Percentiles rank a stretch among this genome's conserved stretches.
phyloP scores from a whole-genome alignment of 2,329 filamentous ascomycete species.

The Emmonsia crescens region DNA sequence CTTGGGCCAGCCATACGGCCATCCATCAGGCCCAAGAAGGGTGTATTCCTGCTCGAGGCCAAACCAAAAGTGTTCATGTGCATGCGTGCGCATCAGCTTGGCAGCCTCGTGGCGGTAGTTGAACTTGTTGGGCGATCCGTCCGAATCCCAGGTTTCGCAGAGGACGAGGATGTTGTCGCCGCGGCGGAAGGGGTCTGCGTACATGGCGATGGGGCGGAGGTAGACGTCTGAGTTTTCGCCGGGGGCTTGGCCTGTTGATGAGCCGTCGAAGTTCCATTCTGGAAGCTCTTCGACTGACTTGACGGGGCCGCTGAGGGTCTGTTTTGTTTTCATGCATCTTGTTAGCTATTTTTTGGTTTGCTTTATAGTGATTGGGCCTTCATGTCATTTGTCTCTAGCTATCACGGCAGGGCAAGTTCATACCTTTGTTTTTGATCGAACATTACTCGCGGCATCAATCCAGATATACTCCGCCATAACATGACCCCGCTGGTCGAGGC shows the following conservation, averaged over 20 bases:
- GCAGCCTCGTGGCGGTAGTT: conserved; percentile 91
- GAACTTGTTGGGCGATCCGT: conserved; percentile 95
- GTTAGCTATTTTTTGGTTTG: too few species aligned
- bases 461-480: conserved; percentile 96
- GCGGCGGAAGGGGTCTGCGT: conserved; percentile 81
- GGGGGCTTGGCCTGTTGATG: conserved; percentile 81
- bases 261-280: conserved; percentile 79
- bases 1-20: conserved; percentile 86
- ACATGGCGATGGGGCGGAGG: conserved; percentile 80
- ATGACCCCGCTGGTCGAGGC: conserved; percentile 76
- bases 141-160: conserved; percentile 85
- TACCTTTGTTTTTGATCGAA: conserved; percentile 94
- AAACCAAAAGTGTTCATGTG: conserved; percentile 83
- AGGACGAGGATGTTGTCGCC: conserved; percentile 90
- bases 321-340: conserved; percentile 7
- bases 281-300: conserved; percentile 53
- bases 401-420: conserved; percentile 31
- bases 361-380: too few species aligned
- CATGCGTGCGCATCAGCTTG: conserved; percentile 81
- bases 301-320: conserved; percentile 55
- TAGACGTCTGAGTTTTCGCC: conserved; percentile 97
- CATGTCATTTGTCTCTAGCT: conserved; percentile 6
- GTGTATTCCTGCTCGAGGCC: conserved; percentile 98
- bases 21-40: conserved; percentile 70
- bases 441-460: conserved; percentile 73